These are phyloP conservation scores for Gracilariopsis chorda DNA, from an alignment of 23 red algal species.

Conservation along the genomic window DNA sequence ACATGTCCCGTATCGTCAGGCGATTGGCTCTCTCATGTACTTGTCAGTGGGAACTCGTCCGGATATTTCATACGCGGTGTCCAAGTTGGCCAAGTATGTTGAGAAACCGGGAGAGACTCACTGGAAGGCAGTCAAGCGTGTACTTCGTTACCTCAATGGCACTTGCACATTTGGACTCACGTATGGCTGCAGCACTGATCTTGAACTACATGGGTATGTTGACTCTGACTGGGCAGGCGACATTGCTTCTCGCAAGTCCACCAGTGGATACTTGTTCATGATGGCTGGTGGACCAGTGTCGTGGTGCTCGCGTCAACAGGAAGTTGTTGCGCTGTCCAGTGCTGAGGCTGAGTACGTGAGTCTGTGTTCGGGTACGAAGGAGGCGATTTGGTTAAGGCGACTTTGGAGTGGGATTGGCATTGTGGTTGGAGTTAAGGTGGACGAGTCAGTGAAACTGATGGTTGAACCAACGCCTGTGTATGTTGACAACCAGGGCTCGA, in stretches of 20 bases:
- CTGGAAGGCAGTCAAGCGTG: constrained; percentile 41
- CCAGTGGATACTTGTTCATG: constrained; percentile 9
- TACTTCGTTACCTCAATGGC: constrained; percentile 25
- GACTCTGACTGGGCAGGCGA: constrained; percentile 27
- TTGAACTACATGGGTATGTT: background rate
- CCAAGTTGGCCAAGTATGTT: constrained; percentile 13
- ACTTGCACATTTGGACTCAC: background rate
- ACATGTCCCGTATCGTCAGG: constrained; percentile 6
- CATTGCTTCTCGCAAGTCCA: background rate
- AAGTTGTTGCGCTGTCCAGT: constrained; percentile 40
- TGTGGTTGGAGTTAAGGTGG: too few relatives aligned
- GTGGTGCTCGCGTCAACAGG: constrained; percentile 35
- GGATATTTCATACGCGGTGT: constrained; percentile 15
- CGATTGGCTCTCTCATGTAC: constrained; percentile 34
- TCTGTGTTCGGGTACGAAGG: constrained; percentile 1
- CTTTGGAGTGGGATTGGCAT: constrained; percentile 7
- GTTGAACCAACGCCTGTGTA: constrained; percentile 19
- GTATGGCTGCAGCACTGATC: background rate
- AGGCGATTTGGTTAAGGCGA: constrained; percentile 22
- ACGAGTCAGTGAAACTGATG: background rate
- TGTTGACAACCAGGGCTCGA: constrained; percentile 10
- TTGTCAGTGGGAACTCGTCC: constrained; percentile 31
- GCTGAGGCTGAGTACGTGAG: constrained; percentile 47
- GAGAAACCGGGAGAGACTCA: background rate
- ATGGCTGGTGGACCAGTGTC: background rate